These are phyloP conservation scores for Anisodus acutangulus DNA, from an alignment of 257 asterid genomes.

Conservation along the genomic window DNA sequence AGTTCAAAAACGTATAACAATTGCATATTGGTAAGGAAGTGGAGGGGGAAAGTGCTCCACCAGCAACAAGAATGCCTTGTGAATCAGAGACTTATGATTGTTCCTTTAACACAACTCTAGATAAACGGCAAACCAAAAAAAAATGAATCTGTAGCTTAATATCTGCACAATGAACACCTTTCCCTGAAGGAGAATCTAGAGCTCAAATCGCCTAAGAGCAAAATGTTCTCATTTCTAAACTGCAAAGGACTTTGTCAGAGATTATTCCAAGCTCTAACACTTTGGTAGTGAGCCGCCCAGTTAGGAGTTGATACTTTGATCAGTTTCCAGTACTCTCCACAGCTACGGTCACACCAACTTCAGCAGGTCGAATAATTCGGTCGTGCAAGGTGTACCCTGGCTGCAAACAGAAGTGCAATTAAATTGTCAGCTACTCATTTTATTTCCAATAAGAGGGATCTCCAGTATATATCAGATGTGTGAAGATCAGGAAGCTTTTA, in stretches of 20 bases:
- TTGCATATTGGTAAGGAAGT: not conserved
- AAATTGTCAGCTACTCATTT: not conserved
- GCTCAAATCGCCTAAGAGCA: not conserved
- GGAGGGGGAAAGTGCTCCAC: constrained; percentile 1
- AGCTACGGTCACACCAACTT: constrained; percentile 78
- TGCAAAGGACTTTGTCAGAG: not conserved
- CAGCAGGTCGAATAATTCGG: constrained; percentile 85
- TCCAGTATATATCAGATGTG: not conserved
- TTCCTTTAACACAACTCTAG: not conserved
- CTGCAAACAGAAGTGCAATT: constrained; percentile 42
- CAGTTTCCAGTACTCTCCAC: constrained; percentile 43
- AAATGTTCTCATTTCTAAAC: not conserved
- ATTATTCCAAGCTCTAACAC: not conserved
- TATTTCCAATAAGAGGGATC: not conserved
- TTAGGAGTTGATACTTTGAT: constrained; percentile 34
- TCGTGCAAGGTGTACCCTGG: constrained; percentile 76
- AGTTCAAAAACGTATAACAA: not conserved
- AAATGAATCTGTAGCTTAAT: not conserved
- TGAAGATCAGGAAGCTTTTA: not conserved
- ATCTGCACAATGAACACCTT: constrained; percentile 21
- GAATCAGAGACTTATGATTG: constrained; percentile 17
- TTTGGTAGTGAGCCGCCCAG: not conserved
- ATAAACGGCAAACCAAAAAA: not conserved
- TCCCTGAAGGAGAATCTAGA: not conserved
- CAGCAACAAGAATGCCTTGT: constrained; percentile 6